Conservation (phyloP, 1,139 yeast genomes). For the Hansenula sp. region DNA sequence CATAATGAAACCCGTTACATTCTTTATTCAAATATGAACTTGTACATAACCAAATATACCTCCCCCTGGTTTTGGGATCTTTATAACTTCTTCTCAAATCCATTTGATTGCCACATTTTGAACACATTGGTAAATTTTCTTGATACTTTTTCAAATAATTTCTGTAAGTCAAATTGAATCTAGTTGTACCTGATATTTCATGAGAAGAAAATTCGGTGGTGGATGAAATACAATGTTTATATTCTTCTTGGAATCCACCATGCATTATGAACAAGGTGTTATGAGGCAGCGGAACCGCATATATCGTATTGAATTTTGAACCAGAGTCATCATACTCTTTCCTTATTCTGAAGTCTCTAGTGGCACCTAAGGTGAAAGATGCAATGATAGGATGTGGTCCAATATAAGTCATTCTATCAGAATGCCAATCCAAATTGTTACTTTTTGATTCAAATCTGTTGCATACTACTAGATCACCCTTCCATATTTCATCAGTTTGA, state of each 20-base stretch:
- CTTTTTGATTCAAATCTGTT: constrained; percentile 48
- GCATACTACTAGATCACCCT: constrained; percentile 48
- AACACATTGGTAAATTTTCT: constrained; percentile 46
- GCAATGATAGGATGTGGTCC: constrained; percentile 71
- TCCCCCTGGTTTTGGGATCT: constrained; percentile 39
- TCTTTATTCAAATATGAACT: constrained; percentile 30
- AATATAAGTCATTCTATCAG: constrained; percentile 63
- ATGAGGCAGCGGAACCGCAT: constrained; percentile 58
- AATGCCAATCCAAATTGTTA: constrained; percentile 65
- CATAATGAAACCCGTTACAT: constrained; percentile 47
- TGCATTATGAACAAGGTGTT: constrained; percentile 67
- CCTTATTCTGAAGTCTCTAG: constrained; percentile 59
- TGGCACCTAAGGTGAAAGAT: constrained; percentile 62
- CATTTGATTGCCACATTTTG: constrained; percentile 41
- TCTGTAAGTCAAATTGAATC: constrained; percentile 66
- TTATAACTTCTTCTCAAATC: constrained; percentile 44
- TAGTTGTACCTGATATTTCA: constrained; percentile 41
- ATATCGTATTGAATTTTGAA: constrained; percentile 27
- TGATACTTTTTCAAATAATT: constrained; percentile 38
- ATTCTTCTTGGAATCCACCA: constrained; percentile 74
- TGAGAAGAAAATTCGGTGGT: constrained; percentile 36
- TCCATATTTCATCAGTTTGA: constrained; percentile 41
- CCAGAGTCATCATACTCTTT: constrained; percentile 28
- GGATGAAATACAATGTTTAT: constrained; percentile 51
- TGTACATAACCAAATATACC: constrained; percentile 52